Evolutionary conservation across 257 asterid genomes (phyloP).

Genomic region (Nicotiana sylvestris): DNA sequence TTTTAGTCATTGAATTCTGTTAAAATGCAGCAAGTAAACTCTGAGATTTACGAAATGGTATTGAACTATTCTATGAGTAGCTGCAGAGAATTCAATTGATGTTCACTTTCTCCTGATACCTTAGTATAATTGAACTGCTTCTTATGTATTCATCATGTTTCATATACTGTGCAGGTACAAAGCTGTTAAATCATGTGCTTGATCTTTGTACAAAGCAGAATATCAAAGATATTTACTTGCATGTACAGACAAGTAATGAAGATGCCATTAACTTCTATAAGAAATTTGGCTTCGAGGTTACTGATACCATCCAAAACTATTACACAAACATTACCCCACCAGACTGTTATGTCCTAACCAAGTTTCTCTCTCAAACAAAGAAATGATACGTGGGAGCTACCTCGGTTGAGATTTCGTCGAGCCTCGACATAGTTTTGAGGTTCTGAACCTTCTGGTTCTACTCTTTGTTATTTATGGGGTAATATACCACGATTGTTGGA

Average conservation of each 20-base stretch:
- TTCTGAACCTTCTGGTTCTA: constrained; percentile 10
- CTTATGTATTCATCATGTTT: not conserved
- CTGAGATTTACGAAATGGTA: not conserved
- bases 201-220: constrained; percentile 76
- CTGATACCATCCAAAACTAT: constrained; percentile 80
- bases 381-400: constrained; percentile 29
- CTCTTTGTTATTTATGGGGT: constrained; percentile 13
- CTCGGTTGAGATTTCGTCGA: constrained; percentile 1
- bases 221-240: constrained; percentile 82
- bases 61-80: not conserved
- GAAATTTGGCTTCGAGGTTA: constrained; percentile 84
- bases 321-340: constrained; percentile 87
- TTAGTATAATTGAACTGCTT: not conserved
- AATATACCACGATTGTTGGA: not conserved
- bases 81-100: not conserved
- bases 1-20: not conserved
- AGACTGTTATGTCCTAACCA: constrained; percentile 78
- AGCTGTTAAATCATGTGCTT: constrained; percentile 73
- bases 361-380: constrained; percentile 51
- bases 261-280: constrained; percentile 89
- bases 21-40: not conserved
- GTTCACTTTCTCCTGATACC: not conserved
- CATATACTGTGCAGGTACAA: constrained; percentile 48
- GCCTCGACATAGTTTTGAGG: constrained; percentile 7
- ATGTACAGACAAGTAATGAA: constrained; percentile 89